Conservation (phyloP, 2,329 filamentous ascomycete species). For the Thielaviopsis punctulata region DNA sequence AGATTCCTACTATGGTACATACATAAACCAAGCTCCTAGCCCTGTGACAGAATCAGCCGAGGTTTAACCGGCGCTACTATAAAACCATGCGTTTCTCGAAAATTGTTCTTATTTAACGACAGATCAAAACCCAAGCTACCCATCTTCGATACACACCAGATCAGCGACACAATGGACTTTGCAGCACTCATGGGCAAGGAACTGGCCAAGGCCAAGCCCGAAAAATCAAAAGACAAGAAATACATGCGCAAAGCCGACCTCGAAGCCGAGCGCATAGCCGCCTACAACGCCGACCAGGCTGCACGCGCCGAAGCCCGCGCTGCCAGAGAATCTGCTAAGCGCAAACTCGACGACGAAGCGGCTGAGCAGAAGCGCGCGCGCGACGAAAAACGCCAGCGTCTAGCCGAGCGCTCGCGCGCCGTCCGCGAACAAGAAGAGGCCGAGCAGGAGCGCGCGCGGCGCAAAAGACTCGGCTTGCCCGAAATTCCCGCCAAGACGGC, state of each 20-base stretch:
- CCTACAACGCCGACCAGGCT: constrained; percentile 69
- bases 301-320: constrained; percentile 54
- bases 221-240: constrained; percentile 39
- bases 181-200: constrained; percentile 83
- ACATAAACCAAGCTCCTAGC: neutral
- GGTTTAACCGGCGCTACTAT: neutral
- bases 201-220: constrained; percentile 62
- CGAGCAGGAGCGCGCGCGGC: constrained; percentile 52
- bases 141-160: too few species aligned
- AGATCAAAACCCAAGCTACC: too few species aligned
- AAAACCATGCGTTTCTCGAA: too few species aligned
- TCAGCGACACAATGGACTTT: constrained; percentile 64
- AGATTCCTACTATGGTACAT: too few species aligned
- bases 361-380: constrained; percentile 48
- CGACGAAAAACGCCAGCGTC: constrained; percentile 63
- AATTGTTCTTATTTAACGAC: neutral
- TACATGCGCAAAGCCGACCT: constrained; percentile 73
- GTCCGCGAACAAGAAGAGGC: constrained; percentile 56
- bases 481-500: constrained; percentile 38
- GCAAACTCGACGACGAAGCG: constrained; percentile 77
- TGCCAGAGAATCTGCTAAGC: constrained; percentile 57
- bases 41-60: neutral
- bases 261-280: constrained; percentile 63
- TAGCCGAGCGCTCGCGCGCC: constrained; percentile 64
- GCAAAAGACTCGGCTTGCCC: constrained; percentile 66